Evolutionary conservation across 2,329 filamentous ascomycete genomes (phyloP).

Genomic region (Colletotrichum tabaci): DNA sequence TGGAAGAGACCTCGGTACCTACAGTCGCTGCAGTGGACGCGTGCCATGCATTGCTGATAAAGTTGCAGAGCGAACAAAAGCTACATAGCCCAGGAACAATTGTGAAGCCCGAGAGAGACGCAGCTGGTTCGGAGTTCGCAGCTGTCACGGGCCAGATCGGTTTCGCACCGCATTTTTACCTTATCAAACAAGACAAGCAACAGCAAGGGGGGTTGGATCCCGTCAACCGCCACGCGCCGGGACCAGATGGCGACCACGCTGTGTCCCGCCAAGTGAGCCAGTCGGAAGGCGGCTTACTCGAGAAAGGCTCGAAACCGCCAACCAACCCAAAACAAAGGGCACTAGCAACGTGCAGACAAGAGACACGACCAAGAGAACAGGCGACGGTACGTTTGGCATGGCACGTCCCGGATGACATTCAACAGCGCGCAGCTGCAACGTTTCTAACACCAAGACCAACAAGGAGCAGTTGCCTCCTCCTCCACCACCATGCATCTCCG

Average conservation of each 20-base stretch:
- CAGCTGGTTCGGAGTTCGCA: slow-evolving; percentile 29
- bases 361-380: neutral
- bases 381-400: slow-evolving; percentile 12
- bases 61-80: slow-evolving; percentile 15
- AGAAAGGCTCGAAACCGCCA: slow-evolving; percentile 22
- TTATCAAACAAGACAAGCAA: slow-evolving; percentile 31
- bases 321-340: slow-evolving; percentile 32
- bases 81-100: slow-evolving; percentile 15
- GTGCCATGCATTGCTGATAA: slow-evolving; percentile 12
- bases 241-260: slow-evolving; percentile 31
- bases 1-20: slow-evolving; percentile 33
- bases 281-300: slow-evolving; percentile 33
- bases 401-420: slow-evolving; percentile 20
- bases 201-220: slow-evolving; percentile 15
- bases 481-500: slow-evolving; percentile 24
- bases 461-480: slow-evolving; percentile 5
- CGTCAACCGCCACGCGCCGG: slow-evolving; percentile 19
- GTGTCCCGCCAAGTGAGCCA: slow-evolving; percentile 18
- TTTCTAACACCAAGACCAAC: neutral
- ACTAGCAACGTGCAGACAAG: slow-evolving; percentile 24
- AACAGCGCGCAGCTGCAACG: slow-evolving; percentile 26
- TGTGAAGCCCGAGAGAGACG: neutral
- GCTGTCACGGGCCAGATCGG: slow-evolving; percentile 27
- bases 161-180: slow-evolving; percentile 11
- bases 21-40: slow-evolving; percentile 24